These are phyloP conservation scores for Ormosia semicastrata DNA, from an alignment of 306 rosid genomes.

Conservation along the genomic window DNA sequence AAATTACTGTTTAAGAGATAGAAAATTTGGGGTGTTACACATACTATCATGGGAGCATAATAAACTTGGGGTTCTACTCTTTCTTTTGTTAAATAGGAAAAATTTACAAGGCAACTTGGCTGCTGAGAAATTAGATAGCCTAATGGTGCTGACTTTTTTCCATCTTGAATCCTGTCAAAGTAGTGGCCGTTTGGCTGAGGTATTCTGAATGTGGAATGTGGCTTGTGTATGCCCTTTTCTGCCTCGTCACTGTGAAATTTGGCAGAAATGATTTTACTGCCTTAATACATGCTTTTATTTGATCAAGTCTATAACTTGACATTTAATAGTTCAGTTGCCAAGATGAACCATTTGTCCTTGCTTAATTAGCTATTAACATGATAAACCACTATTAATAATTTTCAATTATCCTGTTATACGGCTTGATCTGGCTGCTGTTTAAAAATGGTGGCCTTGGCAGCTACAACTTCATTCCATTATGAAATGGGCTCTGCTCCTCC, in stretches of 20 bases:
- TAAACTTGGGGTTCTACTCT: too few species aligned
- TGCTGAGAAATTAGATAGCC: slow-evolving; percentile 75
- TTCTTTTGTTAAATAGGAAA: slow-evolving; percentile 39
- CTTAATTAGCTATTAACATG: background rate
- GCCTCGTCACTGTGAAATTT: background rate
- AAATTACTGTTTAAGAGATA: too few species aligned
- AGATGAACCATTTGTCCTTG: background rate
- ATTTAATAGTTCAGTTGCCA: background rate
- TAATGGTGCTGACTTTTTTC: slow-evolving; percentile 72
- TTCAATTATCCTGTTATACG: background rate
- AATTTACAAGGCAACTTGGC: slow-evolving; percentile 37
- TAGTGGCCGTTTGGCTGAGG: slow-evolving; percentile 77
- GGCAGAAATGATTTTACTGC: background rate
- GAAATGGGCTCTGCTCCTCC: background rate
- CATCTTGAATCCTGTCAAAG: slow-evolving; percentile 81
- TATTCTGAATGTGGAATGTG: slow-evolving; percentile 24
- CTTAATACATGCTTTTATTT: too few species aligned
- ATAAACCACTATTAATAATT: background rate
- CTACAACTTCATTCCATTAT: background rate
- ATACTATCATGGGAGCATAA: too few species aligned
- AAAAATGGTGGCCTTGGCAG: background rate
- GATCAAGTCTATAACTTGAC: background rate
- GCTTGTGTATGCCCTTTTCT: background rate
- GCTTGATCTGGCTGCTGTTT: slow-evolving; percentile 4
- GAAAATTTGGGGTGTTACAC: too few species aligned